These are phyloP conservation scores for Coniferiporia weirii DNA, from an alignment of 1,284 basidiomycete genomes.

Conservation along the genomic window DNA sequence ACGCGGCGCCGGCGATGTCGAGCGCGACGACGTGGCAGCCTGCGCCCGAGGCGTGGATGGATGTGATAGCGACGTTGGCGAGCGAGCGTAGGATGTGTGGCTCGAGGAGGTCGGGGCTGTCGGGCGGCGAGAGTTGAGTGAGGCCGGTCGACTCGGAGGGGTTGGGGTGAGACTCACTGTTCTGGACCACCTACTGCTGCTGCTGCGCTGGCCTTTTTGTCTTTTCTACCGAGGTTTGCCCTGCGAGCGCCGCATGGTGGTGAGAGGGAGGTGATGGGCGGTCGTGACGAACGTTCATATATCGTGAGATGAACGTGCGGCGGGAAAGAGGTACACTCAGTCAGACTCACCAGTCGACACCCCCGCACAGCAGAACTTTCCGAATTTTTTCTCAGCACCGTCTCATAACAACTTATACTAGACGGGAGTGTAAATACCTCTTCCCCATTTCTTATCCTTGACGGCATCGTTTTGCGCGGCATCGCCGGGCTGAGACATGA, in stretches of 20 bases:
- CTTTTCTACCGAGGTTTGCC: constrained; percentile 31
- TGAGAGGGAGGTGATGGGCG: not conserved
- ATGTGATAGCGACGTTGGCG: constrained; percentile 68
- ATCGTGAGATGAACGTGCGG: not conserved
- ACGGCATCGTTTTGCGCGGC: not conserved
- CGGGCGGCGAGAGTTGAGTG: not conserved
- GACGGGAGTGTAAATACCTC: constrained; percentile 9
- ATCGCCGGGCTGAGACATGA: constrained; percentile 9
- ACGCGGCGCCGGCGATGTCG: constrained; percentile 74
- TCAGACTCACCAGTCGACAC: constrained; percentile 72
- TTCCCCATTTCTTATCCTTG: constrained; percentile 12
- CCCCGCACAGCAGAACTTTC: constrained; percentile 75
- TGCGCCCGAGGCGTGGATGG: constrained; percentile 68
- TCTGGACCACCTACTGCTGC: constrained; percentile 13
- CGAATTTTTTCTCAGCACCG: not conserved
- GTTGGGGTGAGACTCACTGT: constrained; percentile 7
- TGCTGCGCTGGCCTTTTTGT: constrained; percentile 14
- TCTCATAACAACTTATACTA: not conserved
- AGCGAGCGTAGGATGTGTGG: constrained; percentile 88
- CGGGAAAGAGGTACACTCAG: not conserved
- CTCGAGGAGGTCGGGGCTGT: constrained; percentile 71
- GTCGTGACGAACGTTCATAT: too few species aligned
- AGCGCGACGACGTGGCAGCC: constrained; percentile 74
- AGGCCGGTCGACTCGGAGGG: too few species aligned
- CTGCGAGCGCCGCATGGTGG: constrained; percentile 11